Evolutionary conservation across 2,329 filamentous ascomycete genomes (phyloP), one percentile per base, ranked within the genome.

Genomic region (Fusarium praegraminearum): DNA sequence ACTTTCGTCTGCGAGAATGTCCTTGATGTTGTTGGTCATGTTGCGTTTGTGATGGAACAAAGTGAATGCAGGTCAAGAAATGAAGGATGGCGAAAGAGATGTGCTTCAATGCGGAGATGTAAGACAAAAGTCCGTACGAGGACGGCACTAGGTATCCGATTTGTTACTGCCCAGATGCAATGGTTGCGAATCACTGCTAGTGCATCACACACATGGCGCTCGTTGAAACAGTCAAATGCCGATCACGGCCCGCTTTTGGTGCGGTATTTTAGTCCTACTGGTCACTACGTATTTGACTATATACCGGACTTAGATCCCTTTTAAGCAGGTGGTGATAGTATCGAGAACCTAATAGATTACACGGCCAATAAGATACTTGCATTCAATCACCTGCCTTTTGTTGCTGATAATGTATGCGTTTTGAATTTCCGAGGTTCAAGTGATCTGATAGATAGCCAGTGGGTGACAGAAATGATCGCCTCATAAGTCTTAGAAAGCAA

Each of bases 321-420:
- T 73, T 65, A 54, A 63, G 71, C 68, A 73, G 71, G 71, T 73
- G 54, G 22, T 71, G 46, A 46, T 67, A 49, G 15, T 62, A 62
- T 67, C 30, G 16, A 11, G 22, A 46, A 57, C 26, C 22, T 9
- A 28, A n/a, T 45, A 16, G 18, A 33, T 33, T 36, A 18, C 6
- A 22, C 2, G 10, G 6, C 70, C 70, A 73, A 73, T 73, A 13
- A 57, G n/a, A 44, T 22, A 28, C 0, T 24, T 12, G 15, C 18
- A 16, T 18, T 38, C 16, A 32, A 50, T 38, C 71, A 73, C 68
- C 70, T 73, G 67, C 64, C 44, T 43, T 15, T 40, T 5, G 47
- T 33, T 51, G 20, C 51, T 32, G 35, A 44, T 50, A 26, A 35
- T 47, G 47, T 26, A 35, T 38, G 51, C 62, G 41, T 54, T 53